Base-by-base conservation (phyloP, 257 asterid species). In the Salvia miltiorrhiza region DNA sequence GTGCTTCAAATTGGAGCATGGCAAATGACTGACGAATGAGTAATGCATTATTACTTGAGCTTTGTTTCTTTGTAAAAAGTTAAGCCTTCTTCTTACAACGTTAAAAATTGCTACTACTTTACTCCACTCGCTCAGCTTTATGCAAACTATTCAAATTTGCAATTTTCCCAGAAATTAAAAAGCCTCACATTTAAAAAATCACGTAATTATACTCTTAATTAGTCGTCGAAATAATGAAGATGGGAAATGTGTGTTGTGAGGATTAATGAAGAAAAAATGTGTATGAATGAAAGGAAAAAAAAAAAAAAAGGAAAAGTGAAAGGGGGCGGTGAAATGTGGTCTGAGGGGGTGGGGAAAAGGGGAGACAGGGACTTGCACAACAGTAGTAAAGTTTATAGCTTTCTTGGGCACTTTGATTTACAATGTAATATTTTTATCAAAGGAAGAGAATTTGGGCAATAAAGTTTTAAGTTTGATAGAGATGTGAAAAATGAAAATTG, bases 11-110 rank as follows among this genome's bases (percentile, higher is more conserved):
- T 67, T 70, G 43, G 50, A 35, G 65, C 65, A 80, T 67, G 41
- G 74, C 54, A 19, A 69, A 69, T 53, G 78, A 72, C 81, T 63
- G 59, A 55, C 68, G 65, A 79, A 79, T 80, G 86, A 84, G 88
- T 86, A 69, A 55, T 78, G 81, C 74, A 77, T 85, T 82, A 79
- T 81, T 69, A 55, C 73, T 65, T 45, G 14, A 65, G 76, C 73
- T 73, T 75, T 48, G 49, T 56, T 40, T 2, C 57, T 68, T 52
- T 77, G 65, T 57, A 33, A 65, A 73, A 61, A n/a, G n/a, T n/a
- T 35, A 20, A 33, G 16, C 60, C 63, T 41, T 33, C 37, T 57
- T 56, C 32, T 17, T 33, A 23, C 67, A 40, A 62, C 55, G 17
- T 47, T n/a, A 26, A 52, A 62, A 71, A 63, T 37, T 39, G 47